Evolutionary conservation across 176 grass and related monocot species (phyloP), one percentile per base, ranked within the genome.

Genomic region (Saccharum officinarum): DNA sequence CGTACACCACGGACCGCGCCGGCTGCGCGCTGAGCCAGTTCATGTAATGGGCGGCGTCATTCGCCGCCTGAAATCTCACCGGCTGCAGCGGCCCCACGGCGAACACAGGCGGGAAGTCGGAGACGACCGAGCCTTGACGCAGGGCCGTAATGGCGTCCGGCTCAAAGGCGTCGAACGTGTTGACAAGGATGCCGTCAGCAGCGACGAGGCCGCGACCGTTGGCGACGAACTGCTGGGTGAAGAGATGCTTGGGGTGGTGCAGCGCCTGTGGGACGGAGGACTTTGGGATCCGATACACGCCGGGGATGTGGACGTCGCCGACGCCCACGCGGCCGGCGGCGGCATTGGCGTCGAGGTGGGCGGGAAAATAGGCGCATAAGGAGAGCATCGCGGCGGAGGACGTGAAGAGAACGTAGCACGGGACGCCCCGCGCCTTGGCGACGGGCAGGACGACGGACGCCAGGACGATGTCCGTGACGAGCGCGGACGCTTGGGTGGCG

Each of bases 361-460:
- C 44, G 18, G 89, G 83, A 50, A 97, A 92, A 75, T 87, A 81
- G 15, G 80, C 85, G 54, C 79, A 86, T 10, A 97, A 10, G 15
- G 92, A 74, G 4, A 97, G 89, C 94, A 97, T 97, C 1, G 82
- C 64, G 14, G 92, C 87, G 11, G 92, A 97, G 33, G 92, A 16
- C 11, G 87, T 94, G 75, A 92, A 97, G 31, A 97, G 45, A 65
- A 94, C 37, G 85, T 97, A 88, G 71, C 89, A 82, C 59, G 91
- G 88, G 66, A 97, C 52, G 45, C 80, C 49, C 1, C 82, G 59
- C 17, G 66, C 81, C 60, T 15, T 78, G 9, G 87, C 79, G 1
- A 91, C 50, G 5, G 94, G 94, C 0, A 90, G 37, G 52, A 71
- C 67, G 7, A 82, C 66, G 76, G 87, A 87, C 1, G 82, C 20